Base-by-base conservation (phyloP, 179 eudicot species). In the Drosera spatulata region DNA sequence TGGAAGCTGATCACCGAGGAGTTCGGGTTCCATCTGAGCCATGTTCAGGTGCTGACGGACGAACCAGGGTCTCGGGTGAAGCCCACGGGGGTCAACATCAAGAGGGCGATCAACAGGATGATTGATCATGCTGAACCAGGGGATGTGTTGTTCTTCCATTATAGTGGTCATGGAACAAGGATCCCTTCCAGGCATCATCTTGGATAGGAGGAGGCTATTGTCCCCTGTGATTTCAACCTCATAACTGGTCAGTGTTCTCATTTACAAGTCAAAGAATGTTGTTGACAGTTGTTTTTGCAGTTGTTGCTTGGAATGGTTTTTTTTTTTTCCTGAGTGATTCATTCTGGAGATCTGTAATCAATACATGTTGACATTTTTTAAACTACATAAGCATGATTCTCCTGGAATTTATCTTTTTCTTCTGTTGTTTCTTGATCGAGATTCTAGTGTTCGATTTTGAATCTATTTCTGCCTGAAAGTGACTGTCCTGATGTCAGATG, bases 121-220 rank as follows among this genome's bases (percentile, higher is more conserved):
- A 70, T 81, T 33, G 73, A 66, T 58, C 61, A 64, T 39, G 77
- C 83, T n/a, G 65, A 71, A 47, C 55, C 65, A 0, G 91, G 91
- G 91, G 96, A 88, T 72, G 75, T 80, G 53, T 64, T 88, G 61
- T 82, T 77, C 68, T 82, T 88, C 48, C 96, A 88, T 67, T 88
- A 76, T 52, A 83, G 94, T 39, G 96, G 96, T 3, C 96, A 88
- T 74, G 96, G 90, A 10, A 81, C 85, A 12, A 51, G 77, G 62
- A 69, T 79, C 38, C 77, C 84, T 7, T 66, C 78, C 2, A 53
- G 64, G 55, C 58, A 69, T 40, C 65, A 53, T 40, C 70, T 60
- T 7, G 73, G 66, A 46, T 59, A 68, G 53, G 93, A 81, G 2
- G 93, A 88, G 72, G 96, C 96, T 2, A 85, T 88, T 65, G 87